Evolutionary conservation across 176 grass and related monocot species (phyloP).

Genomic region (Cenchrus americanus): DNA sequence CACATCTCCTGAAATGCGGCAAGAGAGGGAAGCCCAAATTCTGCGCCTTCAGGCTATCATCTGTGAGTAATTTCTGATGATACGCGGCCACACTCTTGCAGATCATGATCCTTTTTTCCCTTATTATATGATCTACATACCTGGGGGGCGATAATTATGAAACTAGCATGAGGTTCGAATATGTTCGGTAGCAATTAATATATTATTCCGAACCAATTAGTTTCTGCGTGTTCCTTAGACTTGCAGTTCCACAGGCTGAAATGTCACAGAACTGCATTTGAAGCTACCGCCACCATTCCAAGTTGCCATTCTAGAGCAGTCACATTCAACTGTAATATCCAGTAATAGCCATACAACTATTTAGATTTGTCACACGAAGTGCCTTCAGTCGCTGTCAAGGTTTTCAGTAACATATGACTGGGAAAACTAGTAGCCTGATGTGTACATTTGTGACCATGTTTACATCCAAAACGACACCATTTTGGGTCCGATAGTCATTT

Average conservation of each 20-base stretch:
- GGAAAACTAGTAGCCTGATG: background rate
- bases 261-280: background rate
- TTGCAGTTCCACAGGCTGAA: background rate
- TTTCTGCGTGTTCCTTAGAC: background rate
- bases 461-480: background rate
- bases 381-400: background rate
- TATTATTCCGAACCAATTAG: background rate
- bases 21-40: conserved; percentile 61
- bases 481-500: background rate
- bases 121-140: background rate
- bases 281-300: background rate
- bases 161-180: background rate
- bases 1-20: conserved; percentile 54
- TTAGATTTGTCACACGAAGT: background rate
- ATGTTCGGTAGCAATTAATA: background rate
- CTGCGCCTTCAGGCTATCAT: conserved; percentile 58
- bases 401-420: background rate
- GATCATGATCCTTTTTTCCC: background rate
- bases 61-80: conserved; percentile 34
- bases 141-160: background rate
- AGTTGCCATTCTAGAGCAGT: background rate
- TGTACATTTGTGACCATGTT: background rate
- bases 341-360: background rate
- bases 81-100: background rate
- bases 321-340: background rate